A percentile compares a stretch with the other conserved stretches of the same genome.
Conservation (phyloP, 306 rosid genomes). For the Pyrus pyrifolia region DNA sequence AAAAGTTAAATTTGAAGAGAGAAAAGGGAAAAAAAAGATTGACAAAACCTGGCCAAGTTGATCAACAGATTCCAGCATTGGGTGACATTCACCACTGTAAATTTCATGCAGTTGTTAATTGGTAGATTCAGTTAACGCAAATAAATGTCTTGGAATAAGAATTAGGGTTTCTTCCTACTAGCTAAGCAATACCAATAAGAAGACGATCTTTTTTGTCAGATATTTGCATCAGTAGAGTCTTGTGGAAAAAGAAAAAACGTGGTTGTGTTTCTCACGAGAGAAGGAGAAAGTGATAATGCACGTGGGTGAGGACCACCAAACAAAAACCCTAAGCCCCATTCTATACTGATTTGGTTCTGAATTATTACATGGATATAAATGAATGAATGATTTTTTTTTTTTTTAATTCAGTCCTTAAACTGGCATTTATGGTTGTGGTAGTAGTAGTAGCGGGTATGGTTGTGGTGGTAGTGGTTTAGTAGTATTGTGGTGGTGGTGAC, state of each 20-base stretch:
- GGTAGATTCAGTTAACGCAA: background rate
- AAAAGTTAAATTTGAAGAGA: background rate
- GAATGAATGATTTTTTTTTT: too few species aligned
- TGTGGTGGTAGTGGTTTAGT: too few species aligned
- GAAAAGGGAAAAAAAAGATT: too few species aligned
- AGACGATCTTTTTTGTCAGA: background rate
- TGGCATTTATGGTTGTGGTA: too few species aligned
- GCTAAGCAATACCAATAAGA: background rate
- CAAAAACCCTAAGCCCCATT: background rate
- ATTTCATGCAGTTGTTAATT: background rate
- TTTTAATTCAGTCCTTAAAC: too few species aligned
- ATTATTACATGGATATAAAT: too few species aligned
- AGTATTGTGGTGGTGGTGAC: too few species aligned
- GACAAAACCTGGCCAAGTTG: background rate
- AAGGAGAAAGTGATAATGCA: background rate
- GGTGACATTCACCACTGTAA: background rate
- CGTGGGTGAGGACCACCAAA: background rate
- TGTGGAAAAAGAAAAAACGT: background rate
- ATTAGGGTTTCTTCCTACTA: background rate
- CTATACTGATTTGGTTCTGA: background rate
- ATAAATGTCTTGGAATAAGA: background rate
- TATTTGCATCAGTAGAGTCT: background rate
- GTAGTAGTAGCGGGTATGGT: too few species aligned
- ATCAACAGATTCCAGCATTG: background rate
- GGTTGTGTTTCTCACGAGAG: background rate